Conservation (phyloP, 108 stramenopile species). For the Skeletonema marinoi region DNA sequence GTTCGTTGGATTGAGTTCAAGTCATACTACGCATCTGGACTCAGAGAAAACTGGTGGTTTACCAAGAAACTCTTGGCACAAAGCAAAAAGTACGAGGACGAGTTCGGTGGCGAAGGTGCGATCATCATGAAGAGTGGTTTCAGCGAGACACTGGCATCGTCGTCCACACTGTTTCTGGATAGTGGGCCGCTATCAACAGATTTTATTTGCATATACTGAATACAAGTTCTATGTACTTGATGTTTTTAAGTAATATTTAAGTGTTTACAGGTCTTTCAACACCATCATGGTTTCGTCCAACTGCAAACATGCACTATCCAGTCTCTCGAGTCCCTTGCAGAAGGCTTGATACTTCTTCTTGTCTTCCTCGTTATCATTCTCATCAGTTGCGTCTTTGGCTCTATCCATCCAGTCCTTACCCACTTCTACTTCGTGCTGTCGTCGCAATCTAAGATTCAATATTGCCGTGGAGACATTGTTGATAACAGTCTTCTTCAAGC, state of each 20-base stretch:
- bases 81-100: slow-evolving; percentile 16
- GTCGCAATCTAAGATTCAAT: slow-evolving; percentile 62
- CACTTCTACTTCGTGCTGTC: slow-evolving; percentile 82
- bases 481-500: slow-evolving; percentile 39
- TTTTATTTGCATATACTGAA: neutral
- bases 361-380: slow-evolving; percentile 77
- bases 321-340: slow-evolving; percentile 76
- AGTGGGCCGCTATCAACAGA: slow-evolving; percentile 18
- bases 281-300: slow-evolving; percentile 86
- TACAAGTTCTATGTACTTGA: neutral
- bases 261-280: slow-evolving; percentile 56
- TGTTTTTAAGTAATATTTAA: neutral
- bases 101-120: slow-evolving; percentile 28
- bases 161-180: slow-evolving; percentile 34
- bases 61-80: slow-evolving; percentile 18
- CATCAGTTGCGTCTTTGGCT: slow-evolving; percentile 72
- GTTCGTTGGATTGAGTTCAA: slow-evolving; percentile 40
- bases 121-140: slow-evolving; percentile 40
- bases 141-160: slow-evolving; percentile 4
- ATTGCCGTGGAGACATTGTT: slow-evolving; percentile 67
- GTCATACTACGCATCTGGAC: slow-evolving; percentile 21
- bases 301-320: slow-evolving; percentile 68
- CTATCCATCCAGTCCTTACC: slow-evolving; percentile 87
- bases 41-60: slow-evolving; percentile 21
- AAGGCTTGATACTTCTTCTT: slow-evolving; percentile 67